Percentiles rank a stretch among this genome's conserved stretches.
phyloP scores from a whole-genome alignment of 768 basidiomycete species.

The Tricholoma matsutake region DNA sequence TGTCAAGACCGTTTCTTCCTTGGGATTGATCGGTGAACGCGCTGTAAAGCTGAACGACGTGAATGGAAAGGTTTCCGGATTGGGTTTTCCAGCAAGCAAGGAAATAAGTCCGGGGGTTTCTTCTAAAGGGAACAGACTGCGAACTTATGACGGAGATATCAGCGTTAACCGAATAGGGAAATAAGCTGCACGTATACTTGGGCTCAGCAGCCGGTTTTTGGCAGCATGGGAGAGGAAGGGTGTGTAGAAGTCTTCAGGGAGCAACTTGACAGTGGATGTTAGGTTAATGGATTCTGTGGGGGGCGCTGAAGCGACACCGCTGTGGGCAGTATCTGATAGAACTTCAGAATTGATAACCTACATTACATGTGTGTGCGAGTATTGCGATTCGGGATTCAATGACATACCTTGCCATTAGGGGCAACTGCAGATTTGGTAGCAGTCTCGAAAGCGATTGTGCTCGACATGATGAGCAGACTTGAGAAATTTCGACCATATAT shows the following conservation, averaged over 20 bases:
- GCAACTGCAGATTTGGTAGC: slow-evolving; percentile 3
- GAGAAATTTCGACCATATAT: neutral
- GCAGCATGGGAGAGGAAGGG: slow-evolving; percentile 60
- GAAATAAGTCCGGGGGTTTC: slow-evolving; percentile 74
- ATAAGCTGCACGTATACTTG: slow-evolving; percentile 44
- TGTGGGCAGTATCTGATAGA: slow-evolving; percentile 3
- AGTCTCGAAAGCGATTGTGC: slow-evolving; percentile 1
- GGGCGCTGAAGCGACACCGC: neutral
- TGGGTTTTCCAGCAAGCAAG: slow-evolving; percentile 89
- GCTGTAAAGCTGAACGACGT: slow-evolving; percentile 69
- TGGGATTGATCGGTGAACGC: slow-evolving; percentile 43
- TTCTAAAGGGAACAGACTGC: slow-evolving; percentile 77
- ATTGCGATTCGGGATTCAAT: neutral
- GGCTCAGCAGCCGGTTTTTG: slow-evolving; percentile 58
- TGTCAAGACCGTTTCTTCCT: slow-evolving; percentile 45
- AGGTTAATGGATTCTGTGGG: neutral
- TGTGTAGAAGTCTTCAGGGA: slow-evolving; percentile 55
- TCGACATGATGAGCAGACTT: neutral
- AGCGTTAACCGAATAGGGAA: neutral
- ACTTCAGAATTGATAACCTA: slow-evolving; percentile 1
- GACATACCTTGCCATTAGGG: slow-evolving; percentile 8
- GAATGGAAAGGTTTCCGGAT: slow-evolving; percentile 89
- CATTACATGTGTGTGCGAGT: neutral
- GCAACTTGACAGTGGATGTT: slow-evolving; percentile 21
- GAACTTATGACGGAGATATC: slow-evolving; percentile 38